These are phyloP conservation scores for Termitomyces sp. DNA, from an alignment of 768 basidiomycete species.

Conservation along the genomic window DNA sequence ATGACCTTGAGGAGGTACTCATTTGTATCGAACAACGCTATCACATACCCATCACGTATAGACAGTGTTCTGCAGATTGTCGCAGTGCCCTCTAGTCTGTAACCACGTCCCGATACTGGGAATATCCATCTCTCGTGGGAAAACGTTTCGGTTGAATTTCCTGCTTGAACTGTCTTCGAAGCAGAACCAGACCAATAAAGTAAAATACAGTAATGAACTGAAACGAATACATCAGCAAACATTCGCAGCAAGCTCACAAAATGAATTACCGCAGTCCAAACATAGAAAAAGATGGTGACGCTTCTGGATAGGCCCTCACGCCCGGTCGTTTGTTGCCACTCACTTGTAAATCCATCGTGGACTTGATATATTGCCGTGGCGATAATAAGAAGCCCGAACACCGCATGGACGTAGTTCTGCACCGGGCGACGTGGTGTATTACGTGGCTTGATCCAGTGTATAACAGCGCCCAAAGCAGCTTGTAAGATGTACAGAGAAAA, in stretches of 20 bases:
- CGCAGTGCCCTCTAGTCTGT: neutral
- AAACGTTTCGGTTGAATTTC: slow-evolving; percentile 31
- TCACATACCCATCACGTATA: too few relatives aligned
- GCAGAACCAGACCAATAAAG: slow-evolving; percentile 34
- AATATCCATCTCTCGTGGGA: slow-evolving; percentile 7
- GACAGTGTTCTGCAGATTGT: neutral
- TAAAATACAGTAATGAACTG: slow-evolving; percentile 43
- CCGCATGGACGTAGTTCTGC: slow-evolving; percentile 57
- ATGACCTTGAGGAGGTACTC: neutral
- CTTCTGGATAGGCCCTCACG: slow-evolving; percentile 30
- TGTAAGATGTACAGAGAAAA: slow-evolving; percentile 49
- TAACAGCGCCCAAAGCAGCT: slow-evolving; percentile 43
- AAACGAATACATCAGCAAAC: slow-evolving; percentile 2
- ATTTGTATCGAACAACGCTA: neutral
- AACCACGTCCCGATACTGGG: neutral
- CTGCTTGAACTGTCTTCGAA: slow-evolving; percentile 45
- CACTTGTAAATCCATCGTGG: slow-evolving; percentile 38
- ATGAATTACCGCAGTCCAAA: slow-evolving; percentile 45
- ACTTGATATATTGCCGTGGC: slow-evolving; percentile 49
- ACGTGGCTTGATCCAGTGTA: slow-evolving; percentile 50
- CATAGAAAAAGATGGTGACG: slow-evolving; percentile 38
- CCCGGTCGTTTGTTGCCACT: slow-evolving; percentile 48
- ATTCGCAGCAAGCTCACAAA: neutral
- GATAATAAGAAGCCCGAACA: slow-evolving; percentile 48
- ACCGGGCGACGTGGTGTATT: slow-evolving; percentile 33